phyloP scores from a whole-genome alignment of 1,284 basidiomycete genomes.

The Sparassis latifolia region DNA sequence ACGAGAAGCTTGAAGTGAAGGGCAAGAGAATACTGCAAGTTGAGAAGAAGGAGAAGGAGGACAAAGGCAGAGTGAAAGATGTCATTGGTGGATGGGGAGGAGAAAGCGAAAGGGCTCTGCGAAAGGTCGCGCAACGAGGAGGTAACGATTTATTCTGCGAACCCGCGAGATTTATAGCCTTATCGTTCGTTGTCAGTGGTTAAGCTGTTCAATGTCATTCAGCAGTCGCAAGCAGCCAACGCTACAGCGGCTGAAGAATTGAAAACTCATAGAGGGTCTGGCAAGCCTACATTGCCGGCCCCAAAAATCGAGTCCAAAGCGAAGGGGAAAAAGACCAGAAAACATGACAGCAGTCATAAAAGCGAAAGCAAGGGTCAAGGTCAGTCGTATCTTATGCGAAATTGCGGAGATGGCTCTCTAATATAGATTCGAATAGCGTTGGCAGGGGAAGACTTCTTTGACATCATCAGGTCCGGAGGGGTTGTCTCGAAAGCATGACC shows the following conservation, averaged over 20 bases:
- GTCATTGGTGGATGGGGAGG: constrained; percentile 81
- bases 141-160: constrained; percentile 39
- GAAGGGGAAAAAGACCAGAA: constrained; percentile 45
- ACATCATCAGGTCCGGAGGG: constrained; percentile 73
- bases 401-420: background rate
- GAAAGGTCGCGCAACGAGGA: constrained; percentile 79
- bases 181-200: constrained; percentile 46
- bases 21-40: constrained; percentile 62
- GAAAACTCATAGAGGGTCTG: constrained; percentile 58
- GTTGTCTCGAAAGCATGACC: constrained; percentile 27
- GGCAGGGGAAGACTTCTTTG: constrained; percentile 67
- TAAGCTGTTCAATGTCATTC: constrained; percentile 76
- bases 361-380: constrained; percentile 46
- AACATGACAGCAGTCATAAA: constrained; percentile 42
- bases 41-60: constrained; percentile 73
- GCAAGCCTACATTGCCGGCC: constrained; percentile 65
- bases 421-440: constrained; percentile 36
- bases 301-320: constrained; percentile 43
- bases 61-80: constrained; percentile 63
- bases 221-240: constrained; percentile 62
- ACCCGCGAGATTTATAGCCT: background rate
- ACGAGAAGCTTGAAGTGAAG: constrained; percentile 64
- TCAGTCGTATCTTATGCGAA: constrained; percentile 25
- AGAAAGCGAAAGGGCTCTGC: constrained; percentile 65
- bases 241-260: constrained; percentile 45